Percentiles rank a stretch among this genome's conserved stretches.
These are phyloP conservation scores for Tricholoma bakamatsutake DNA, from an alignment of 768 basidiomycete genomes.

Conservation along the genomic window DNA sequence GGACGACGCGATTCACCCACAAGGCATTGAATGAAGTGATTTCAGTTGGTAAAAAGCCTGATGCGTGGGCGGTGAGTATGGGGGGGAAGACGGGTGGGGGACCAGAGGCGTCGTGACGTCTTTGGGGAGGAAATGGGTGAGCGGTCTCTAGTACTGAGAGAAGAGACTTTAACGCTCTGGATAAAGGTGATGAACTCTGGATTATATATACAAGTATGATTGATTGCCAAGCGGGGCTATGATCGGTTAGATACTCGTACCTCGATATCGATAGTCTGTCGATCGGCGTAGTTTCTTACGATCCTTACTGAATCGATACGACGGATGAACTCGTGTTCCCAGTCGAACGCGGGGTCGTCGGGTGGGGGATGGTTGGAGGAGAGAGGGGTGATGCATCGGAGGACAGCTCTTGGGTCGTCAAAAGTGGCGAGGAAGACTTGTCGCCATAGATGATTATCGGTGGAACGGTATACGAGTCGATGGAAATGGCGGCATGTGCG, in stretches of 20 bases:
- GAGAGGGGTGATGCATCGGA: too few relatives aligned
- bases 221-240: too few relatives aligned
- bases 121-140: constrained; percentile 8
- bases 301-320: constrained; percentile 13
- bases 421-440: constrained; percentile 42
- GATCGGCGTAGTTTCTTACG: too few relatives aligned
- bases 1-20: constrained; percentile 29
- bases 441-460: constrained; percentile 34
- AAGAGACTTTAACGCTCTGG: constrained; percentile 9
- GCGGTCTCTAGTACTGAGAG: constrained; percentile 13
- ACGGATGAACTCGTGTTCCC: constrained; percentile 15
- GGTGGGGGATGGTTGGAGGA: too few relatives aligned
- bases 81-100: constrained; percentile 8
- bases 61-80: constrained; percentile 6
- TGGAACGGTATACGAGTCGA: constrained; percentile 8
- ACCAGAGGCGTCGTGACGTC: not conserved
- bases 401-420: constrained; percentile 39
- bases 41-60: constrained; percentile 6
- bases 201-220: too few relatives aligned
- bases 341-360: constrained; percentile 9
- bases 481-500: constrained; percentile 13
- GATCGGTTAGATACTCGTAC: too few relatives aligned
- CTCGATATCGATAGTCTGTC: too few relatives aligned
- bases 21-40: constrained; percentile 24
- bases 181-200: constrained; percentile 5